Conservation (phyloP, 345 rosid species). For the Aurinia saxatilis region DNA sequence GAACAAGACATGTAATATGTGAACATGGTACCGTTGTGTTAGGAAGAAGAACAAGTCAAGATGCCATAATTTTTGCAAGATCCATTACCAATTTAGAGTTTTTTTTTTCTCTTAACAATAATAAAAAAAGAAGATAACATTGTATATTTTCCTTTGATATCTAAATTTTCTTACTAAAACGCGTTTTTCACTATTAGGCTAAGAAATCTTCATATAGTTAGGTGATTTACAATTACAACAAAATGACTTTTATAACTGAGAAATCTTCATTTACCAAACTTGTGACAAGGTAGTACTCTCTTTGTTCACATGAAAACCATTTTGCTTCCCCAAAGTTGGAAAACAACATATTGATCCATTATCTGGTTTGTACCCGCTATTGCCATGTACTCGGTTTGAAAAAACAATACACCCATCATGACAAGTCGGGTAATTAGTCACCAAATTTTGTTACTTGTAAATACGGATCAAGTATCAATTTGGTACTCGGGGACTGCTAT, state of each 20-base stretch:
- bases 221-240: constrained; percentile 22
- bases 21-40: constrained; percentile 4
- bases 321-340: too few species aligned
- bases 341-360: too few species aligned
- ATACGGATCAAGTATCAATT: too few species aligned
- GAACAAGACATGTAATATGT: background rate
- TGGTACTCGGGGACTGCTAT: too few species aligned
- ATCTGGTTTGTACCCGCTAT: too few species aligned
- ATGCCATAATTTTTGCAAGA: constrained; percentile 13
- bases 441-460: too few species aligned
- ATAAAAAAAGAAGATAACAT: background rate
- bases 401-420: too few species aligned
- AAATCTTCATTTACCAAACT: constrained; percentile 20
- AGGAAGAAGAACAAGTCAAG: constrained; percentile 22
- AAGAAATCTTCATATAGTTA: background rate
- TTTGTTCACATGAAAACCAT: background rate
- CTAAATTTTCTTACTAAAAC: background rate
- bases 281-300: background rate
- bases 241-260: constrained; percentile 1
- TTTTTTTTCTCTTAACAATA: background rate
- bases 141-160: background rate
- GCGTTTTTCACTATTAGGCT: constrained; percentile 6
- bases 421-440: too few species aligned
- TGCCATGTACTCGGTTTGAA: too few species aligned
- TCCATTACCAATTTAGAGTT: constrained; percentile 2